Conservation (phyloP, 139 green algal genomes). For the Tetradesmus obliquus region DNA sequence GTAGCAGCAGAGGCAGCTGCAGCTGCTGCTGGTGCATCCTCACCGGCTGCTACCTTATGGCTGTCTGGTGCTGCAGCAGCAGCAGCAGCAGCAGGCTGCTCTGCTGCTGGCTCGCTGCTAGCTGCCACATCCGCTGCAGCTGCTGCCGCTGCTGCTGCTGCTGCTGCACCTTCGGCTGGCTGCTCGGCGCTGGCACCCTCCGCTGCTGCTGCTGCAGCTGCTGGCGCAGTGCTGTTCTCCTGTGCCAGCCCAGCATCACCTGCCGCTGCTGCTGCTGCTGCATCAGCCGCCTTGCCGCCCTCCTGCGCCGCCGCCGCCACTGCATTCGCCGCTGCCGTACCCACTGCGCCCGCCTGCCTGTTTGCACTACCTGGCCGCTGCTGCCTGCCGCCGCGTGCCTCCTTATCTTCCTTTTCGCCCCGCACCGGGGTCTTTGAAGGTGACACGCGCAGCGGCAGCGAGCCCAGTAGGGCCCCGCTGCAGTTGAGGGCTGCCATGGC, state of each 20-base stretch:
- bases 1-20: background rate
- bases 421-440: conserved; percentile 93
- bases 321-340: background rate
- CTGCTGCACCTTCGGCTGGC: background rate
- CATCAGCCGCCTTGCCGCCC: background rate
- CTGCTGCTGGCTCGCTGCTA: background rate
- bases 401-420: conserved; percentile 27
- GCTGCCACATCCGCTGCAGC: background rate
- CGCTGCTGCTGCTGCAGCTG: background rate
- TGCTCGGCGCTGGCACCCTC: background rate
- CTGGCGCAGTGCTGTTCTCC: background rate
- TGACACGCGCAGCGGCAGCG: conserved; percentile 82
- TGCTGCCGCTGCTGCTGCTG: background rate
- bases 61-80: background rate
- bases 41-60: background rate
- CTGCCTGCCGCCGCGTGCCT: background rate
- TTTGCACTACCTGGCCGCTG: background rate
- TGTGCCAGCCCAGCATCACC: background rate
- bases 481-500: conserved; percentile 91
- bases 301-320: background rate
- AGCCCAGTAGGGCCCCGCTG: conserved; percentile 90
- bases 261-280: background rate
- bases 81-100: background rate
- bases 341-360: background rate
- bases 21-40: background rate